A percentile compares a stretch with the other conserved stretches of the same genome.
Evolutionary conservation across 2,329 filamentous ascomycete genomes (phyloP).

Genomic region (Ceratocystis smalleyi): DNA sequence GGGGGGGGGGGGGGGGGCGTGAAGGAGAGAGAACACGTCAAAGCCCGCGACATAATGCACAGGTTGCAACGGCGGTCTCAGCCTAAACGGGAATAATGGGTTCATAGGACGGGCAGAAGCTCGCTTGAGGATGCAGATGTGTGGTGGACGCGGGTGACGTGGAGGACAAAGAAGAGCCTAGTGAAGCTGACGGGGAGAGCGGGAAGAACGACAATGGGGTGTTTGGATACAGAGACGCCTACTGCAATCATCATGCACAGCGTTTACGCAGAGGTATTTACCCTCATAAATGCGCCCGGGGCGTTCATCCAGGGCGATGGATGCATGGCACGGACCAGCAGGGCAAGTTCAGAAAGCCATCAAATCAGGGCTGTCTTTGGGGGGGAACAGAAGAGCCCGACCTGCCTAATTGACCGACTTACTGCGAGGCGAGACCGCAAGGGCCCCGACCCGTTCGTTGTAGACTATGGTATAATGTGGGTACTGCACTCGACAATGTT

Average conservation of each 20-base stretch:
- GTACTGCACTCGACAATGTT: too few relatives aligned
- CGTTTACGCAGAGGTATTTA: neutral
- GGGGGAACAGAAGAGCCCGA: too few relatives aligned
- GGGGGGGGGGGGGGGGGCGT: neutral
- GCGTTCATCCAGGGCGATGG: neutral
- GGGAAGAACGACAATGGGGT: neutral
- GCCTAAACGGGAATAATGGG: neutral
- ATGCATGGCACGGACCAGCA: neutral
- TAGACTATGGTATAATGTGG: too few relatives aligned
- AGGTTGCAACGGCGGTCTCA: neutral
- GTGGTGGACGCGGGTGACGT: neutral
- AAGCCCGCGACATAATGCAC: neutral
- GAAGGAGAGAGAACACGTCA: neutral
- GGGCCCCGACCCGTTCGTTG: too few relatives aligned
- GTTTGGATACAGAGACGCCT: neutral
- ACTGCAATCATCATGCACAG: too few relatives aligned
- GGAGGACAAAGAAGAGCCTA: neutral
- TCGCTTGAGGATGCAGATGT: neutral
- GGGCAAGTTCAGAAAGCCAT: neutral
- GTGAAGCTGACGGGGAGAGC: neutral
- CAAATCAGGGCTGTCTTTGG: neutral
- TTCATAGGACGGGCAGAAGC: neutral
- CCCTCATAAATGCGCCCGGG: neutral
- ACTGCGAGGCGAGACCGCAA: too few relatives aligned
- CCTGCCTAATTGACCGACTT: neutral